phyloP scores from a whole-genome alignment of 23 red algal species.

The Gracilaria vermiculophylla region DNA sequence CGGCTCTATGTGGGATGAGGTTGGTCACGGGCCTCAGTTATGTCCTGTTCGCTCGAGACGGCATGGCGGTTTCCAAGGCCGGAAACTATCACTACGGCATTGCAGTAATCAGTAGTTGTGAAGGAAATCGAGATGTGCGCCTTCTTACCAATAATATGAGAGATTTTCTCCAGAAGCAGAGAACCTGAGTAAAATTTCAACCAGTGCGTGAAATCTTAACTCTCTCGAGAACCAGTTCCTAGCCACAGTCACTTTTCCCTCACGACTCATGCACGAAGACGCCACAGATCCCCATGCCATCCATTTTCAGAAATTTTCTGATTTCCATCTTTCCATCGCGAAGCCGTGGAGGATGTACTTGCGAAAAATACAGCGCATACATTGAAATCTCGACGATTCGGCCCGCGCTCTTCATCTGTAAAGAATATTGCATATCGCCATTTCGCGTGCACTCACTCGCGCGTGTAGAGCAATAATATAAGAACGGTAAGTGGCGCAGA shows the following conservation, averaged over 20 bases:
- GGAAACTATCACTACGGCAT: conserved; percentile 8
- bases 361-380: too few relatives aligned
- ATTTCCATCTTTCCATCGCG: too few relatives aligned
- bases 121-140: not conserved
- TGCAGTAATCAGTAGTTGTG: not conserved
- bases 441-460: not conserved
- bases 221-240: too few relatives aligned
- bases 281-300: too few relatives aligned
- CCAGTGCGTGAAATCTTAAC: too few relatives aligned
- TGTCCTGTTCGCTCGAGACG: not conserved
- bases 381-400: too few relatives aligned
- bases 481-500: not conserved
- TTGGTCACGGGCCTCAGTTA: not conserved
- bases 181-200: not conserved
- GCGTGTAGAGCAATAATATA: not conserved
- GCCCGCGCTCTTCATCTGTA: not conserved
- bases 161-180: not conserved
- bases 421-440: not conserved
- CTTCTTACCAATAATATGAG: not conserved
- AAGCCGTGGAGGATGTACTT: too few relatives aligned
- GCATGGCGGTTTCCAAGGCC: not conserved
- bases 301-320: too few relatives aligned
- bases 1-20: not conserved
- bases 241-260: too few relatives aligned
- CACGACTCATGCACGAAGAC: too few relatives aligned